Evolutionary conservation across 306 rosid genomes (phyloP), one percentile per base, ranked within the genome.

Genomic region (Cucurbita pepo): DNA sequence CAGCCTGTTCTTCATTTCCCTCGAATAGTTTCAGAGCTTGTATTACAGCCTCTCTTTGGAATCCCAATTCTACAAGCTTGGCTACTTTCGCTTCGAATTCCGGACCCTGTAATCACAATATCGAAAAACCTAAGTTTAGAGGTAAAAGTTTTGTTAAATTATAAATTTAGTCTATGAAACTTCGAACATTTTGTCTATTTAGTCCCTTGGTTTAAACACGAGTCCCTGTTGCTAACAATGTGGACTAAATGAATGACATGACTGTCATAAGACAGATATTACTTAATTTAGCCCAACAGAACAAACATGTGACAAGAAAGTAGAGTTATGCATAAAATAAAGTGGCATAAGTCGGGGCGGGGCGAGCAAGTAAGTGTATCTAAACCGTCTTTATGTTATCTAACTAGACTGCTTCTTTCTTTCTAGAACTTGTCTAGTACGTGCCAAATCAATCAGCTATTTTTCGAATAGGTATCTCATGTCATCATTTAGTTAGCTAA

Each of bases 21-120:
- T 84, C 73, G 4, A 77, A 89, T 66, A 95, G 62, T 77, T 89
- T 72, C 60, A 95, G 99, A 71, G 99, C 97, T 82, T 88, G 87
- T 57, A 89, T 69, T 50, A 89, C 96, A 36, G 91, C 95, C 10
- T 86, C 94, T 81, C 96, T 89, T 81, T 79, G 91, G 72, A 91
- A 95, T 69, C 99, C 99, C 51, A 95, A 78, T 78, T 95, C 97
- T 53, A 91, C 89, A 45, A 95, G 99, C 89, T 89, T 95, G 43
- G 92, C 87, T 72, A 95, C 88, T 83, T 95, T 95, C 58, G 77
- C 88, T 82, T 95, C 97, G 76, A 91, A 91, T 21, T 78, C 89
- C 53, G 89, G 12, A 30, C 80, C 90, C 99, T 90, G 79, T 71
- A 71, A 69, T 64, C 79, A 86, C 22, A 72, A 13, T 59, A 38